Conservation (phyloP, 768 basidiomycete species). For the Crassisporium funariophilum region DNA sequence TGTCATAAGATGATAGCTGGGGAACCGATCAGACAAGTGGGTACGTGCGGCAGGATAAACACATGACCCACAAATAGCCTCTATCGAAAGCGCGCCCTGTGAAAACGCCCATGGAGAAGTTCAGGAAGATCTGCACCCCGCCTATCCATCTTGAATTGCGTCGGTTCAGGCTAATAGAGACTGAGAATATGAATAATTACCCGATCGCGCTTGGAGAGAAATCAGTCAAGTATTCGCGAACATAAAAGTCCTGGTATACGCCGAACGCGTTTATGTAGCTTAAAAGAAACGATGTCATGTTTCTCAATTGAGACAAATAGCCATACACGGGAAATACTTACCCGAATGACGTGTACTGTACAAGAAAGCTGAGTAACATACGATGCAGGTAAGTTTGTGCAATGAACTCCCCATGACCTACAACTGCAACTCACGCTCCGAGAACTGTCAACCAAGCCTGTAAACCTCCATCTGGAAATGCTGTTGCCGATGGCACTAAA, state of each 20-base stretch:
- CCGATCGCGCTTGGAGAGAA: constrained; percentile 29
- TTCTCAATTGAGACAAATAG: not conserved
- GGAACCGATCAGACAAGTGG: not conserved
- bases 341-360: constrained; percentile 47
- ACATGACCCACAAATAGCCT: constrained; percentile 48
- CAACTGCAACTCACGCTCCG: constrained; percentile 34
- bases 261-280: constrained; percentile 34
- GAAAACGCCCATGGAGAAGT: constrained; percentile 47
- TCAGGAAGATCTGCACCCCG: constrained; percentile 51
- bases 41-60: not conserved
- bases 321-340: constrained; percentile 9
- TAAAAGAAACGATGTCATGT: not conserved
- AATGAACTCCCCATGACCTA: not conserved
- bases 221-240: constrained; percentile 25
- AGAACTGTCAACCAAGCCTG: constrained; percentile 41
- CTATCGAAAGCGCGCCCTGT: constrained; percentile 52
- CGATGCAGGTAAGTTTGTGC: not conserved
- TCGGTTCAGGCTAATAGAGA: not conserved
- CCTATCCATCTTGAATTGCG: constrained; percentile 45
- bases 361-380: constrained; percentile 28
- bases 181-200: constrained; percentile 12
- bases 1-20: constrained; percentile 25
- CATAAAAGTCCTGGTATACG: constrained; percentile 34
- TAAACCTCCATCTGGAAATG: constrained; percentile 43
- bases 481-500: too few relatives aligned